These are phyloP conservation scores for Neofusicoccum parvum DNA, from an alignment of 2,329 filamentous ascomycete genomes.

Conservation along the genomic window DNA sequence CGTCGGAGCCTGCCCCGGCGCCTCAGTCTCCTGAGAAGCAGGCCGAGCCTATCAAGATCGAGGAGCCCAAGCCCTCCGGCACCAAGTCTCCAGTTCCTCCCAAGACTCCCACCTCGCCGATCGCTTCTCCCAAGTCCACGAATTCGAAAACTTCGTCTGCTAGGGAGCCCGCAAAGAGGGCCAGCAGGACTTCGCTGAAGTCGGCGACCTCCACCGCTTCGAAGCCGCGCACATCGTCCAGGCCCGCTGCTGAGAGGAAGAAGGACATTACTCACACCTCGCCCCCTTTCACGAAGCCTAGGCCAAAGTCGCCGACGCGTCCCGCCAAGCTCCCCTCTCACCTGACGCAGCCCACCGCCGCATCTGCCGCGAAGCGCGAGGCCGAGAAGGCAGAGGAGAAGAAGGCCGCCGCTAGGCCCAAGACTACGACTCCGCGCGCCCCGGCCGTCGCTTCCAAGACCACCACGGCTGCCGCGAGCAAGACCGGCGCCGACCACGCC, in stretches of 20 bases:
- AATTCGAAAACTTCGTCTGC: conserved; percentile 12
- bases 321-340: conserved; percentile 68
- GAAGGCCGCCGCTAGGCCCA: conserved; percentile 43
- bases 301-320: conserved; percentile 65
- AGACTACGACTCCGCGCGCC: conserved; percentile 37
- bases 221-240: conserved; percentile 13
- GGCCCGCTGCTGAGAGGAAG: conserved; percentile 13
- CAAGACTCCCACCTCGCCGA: conserved; percentile 16
- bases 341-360: conserved; percentile 69
- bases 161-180: conserved; percentile 18
- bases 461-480: conserved; percentile 32
- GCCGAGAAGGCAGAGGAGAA: conserved; percentile 31
- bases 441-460: conserved; percentile 31
- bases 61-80: conserved; percentile 23
- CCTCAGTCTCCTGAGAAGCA: conserved; percentile 30
- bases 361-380: conserved; percentile 65
- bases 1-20: conserved; percentile 32
- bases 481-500: conserved; percentile 39
- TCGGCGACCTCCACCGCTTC: conserved; percentile 14
- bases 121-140: conserved; percentile 19
- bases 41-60: not conserved
- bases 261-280: conserved; percentile 25
- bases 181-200: conserved; percentile 15
- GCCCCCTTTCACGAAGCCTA: conserved; percentile 41
- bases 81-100: conserved; percentile 30